phyloP scores from a whole-genome alignment of 441 rosid species.

The Euphorbia schlechtendalii region DNA sequence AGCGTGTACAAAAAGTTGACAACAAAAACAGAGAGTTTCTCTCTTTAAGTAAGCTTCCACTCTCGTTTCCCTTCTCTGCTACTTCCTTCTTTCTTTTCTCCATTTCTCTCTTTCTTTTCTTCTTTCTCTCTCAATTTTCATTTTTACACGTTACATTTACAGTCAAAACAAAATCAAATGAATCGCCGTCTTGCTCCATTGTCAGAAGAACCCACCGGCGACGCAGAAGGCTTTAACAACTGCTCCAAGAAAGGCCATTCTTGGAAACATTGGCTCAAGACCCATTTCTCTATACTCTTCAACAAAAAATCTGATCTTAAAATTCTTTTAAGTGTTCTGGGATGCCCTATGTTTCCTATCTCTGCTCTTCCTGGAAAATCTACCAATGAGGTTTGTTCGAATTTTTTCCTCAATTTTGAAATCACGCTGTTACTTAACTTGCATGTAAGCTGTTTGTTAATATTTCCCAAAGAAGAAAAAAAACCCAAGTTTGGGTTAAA shows the following conservation, averaged over 20 bases:
- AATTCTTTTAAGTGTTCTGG: constrained; percentile 68
- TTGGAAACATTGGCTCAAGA: constrained; percentile 68
- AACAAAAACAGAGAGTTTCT: neutral
- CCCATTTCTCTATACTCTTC: constrained; percentile 41
- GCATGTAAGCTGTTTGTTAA: neutral
- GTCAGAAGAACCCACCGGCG: constrained; percentile 66
- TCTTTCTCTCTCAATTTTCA: constrained; percentile 1
- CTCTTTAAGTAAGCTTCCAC: constrained; percentile 20
- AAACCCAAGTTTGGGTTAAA: neutral
- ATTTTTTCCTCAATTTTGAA: too few species aligned
- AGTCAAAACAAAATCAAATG: constrained; percentile 19
- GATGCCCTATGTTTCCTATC: constrained; percentile 81
- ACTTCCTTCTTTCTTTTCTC: neutral
- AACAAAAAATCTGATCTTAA: constrained; percentile 52
- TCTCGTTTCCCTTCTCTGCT: constrained; percentile 15
- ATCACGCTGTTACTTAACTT: neutral
- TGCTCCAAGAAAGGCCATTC: constrained; percentile 33
- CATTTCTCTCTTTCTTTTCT: neutral
- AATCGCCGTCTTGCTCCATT: constrained; percentile 69
- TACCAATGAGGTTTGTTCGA: constrained; percentile 37
- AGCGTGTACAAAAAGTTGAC: constrained; percentile 23
- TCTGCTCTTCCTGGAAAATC: constrained; percentile 36
- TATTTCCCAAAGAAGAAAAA: neutral
- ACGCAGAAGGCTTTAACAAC: constrained; percentile 32
- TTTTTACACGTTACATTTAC: too few species aligned